phyloP scores from a whole-genome alignment of 2,329 filamentous ascomycete genomes.

The Sporothrix pseudoabietina region DNA sequence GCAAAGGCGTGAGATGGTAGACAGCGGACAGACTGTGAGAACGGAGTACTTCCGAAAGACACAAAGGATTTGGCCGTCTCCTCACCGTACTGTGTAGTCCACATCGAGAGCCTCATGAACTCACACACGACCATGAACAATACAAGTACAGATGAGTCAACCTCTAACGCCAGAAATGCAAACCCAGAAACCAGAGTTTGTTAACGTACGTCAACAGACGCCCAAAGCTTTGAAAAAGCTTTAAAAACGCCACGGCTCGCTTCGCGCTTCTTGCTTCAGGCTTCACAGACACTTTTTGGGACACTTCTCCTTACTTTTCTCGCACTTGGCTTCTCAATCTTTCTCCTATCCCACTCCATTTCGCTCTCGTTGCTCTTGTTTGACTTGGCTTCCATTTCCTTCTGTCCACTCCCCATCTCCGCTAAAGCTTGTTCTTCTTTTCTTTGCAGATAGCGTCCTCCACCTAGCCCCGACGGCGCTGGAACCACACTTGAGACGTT shows the following conservation, averaged over 20 bases:
- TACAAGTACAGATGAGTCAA: background rate
- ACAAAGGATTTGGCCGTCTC: background rate
- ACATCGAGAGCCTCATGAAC: background rate
- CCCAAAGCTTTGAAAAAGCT: too few relatives aligned
- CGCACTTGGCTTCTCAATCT: too few relatives aligned
- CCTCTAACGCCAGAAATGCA: background rate
- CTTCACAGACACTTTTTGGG: background rate
- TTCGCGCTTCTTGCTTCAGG: too few relatives aligned
- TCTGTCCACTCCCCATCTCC: background rate
- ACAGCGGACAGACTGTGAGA: background rate
- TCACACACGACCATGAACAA: background rate
- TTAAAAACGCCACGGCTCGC: background rate
- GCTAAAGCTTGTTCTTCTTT: slow-evolving; percentile 2
- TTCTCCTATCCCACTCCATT: too few relatives aligned
- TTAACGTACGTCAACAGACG: too few relatives aligned
- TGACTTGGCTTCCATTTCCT: background rate
- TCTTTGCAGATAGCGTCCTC: background rate
- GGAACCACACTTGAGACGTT: background rate
- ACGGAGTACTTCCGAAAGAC: background rate
- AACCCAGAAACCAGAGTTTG: too few relatives aligned
- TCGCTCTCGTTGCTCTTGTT: background rate
- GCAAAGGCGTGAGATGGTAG: background rate
- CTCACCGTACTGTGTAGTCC: background rate
- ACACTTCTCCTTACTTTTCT: background rate
- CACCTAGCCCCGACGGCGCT: background rate